Base-by-base conservation (phyloP, 2,329 filamentous ascomycete genomes). In the Alternaria consortialis region DNA sequence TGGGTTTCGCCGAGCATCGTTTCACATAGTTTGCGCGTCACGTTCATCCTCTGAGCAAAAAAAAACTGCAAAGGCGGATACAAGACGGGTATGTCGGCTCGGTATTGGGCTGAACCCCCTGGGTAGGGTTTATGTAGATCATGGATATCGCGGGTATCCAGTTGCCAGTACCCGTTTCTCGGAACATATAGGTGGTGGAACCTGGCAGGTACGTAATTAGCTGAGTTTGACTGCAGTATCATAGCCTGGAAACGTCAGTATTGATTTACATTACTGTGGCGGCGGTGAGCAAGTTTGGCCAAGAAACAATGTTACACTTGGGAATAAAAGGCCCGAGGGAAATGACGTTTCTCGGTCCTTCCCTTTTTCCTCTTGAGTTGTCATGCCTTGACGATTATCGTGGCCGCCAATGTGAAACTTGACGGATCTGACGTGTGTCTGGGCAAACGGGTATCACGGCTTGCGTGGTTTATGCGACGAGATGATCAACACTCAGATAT, bases 81-180 rank as follows among this genome's bases (percentile, higher is more conserved):
- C 57, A 56, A 56, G 52, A 51, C 51, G 52, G 57, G 37, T 60
- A 42, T 9, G 34, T 60, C 52, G 57, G 57, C 44, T 50, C 15
- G n/a, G 29, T 48, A 17, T 23, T 23, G 37, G 37, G 5, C 37
- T 12, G 17, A 11, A 17, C 17, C 37, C 17, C 37, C n/a, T 40
- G 17, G 37, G 17, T 40, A 40, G 37, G 17, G 17, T 23, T 13
- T 12, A n/a, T 23, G 17, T 40, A 11, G 37, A 23, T 40, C 20
- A 23, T 36, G 46, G 17, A 15, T 48, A 17, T 36, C 20, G 13
- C 46, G 46, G 17, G 13, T 36, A 48, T 36, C 31, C 46, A 48
- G 13, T 4, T 34, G 29, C 31, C 46, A 34, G 32, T 29, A 34
- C 46, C 46, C 17, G 2, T 23, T n/a, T 36, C 31, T 25, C 32